Percentiles rank a stretch among this genome's conserved stretches.
Evolutionary conservation across 768 basidiomycete genomes (phyloP).

Genomic region (Roridomyces roridus): DNA sequence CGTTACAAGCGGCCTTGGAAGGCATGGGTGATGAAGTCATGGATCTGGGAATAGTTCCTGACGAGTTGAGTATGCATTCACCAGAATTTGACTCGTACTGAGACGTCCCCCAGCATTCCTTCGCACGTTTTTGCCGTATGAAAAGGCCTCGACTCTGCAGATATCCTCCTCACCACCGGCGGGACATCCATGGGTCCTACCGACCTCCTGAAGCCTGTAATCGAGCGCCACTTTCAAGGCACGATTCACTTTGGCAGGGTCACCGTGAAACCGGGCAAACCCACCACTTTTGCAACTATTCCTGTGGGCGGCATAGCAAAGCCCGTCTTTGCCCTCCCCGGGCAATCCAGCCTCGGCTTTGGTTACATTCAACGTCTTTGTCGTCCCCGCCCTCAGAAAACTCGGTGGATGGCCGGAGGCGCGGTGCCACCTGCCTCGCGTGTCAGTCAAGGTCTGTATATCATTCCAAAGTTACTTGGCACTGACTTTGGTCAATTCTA

Average conservation of each 20-base stretch:
- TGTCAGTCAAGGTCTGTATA: too few species aligned
- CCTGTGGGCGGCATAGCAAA: slow-evolving; percentile 55
- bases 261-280: slow-evolving; percentile 84
- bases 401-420: slow-evolving; percentile 71
- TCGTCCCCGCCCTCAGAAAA: slow-evolving; percentile 76
- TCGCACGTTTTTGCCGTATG: slow-evolving; percentile 64
- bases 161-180: too few species aligned
- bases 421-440: slow-evolving; percentile 63
- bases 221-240: slow-evolving; percentile 79
- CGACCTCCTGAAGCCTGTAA: slow-evolving; percentile 87
- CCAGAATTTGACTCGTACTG: background rate
- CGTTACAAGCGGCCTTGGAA: too few species aligned
- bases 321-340: slow-evolving; percentile 85
- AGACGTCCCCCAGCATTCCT: slow-evolving; percentile 46
- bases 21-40: slow-evolving; percentile 78
- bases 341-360: too few species aligned
- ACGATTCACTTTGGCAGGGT: slow-evolving; percentile 88
- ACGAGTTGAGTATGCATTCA: slow-evolving; percentile 58
- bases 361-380: slow-evolving; percentile 86
- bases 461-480: background rate
- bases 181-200: too few species aligned
- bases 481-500: slow-evolving; percentile 31
- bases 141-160: slow-evolving; percentile 66
- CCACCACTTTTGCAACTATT: slow-evolving; percentile 88
- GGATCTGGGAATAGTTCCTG: slow-evolving; percentile 82